Percentiles rank a stretch among this genome's conserved stretches.
phyloP scores from a whole-genome alignment of 306 rosid genomes.

The Mimosa pudica region DNA sequence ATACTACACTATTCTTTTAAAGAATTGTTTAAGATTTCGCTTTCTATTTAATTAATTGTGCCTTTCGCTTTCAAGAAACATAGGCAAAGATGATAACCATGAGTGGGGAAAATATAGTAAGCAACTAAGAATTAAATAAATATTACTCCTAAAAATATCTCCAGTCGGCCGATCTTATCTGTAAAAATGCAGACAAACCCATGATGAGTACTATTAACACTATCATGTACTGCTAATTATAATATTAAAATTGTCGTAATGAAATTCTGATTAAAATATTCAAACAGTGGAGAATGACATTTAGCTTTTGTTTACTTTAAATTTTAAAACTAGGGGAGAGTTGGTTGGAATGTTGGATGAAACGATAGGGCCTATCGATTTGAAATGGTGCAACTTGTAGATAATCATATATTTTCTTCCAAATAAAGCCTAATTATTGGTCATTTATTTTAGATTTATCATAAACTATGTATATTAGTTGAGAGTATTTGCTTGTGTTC shows the following conservation, averaged over 20 bases:
- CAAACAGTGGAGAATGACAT: background rate
- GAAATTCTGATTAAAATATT: background rate
- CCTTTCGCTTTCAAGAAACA: slow-evolving; percentile 33
- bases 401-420: background rate
- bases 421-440: background rate
- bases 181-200: background rate
- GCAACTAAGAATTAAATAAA: background rate
- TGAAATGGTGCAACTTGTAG: background rate
- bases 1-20: background rate
- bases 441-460: background rate
- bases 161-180: slow-evolving; percentile 8
- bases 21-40: background rate
- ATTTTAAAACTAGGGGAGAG: background rate
- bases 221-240: background rate
- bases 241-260: background rate
- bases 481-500: background rate
- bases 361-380: background rate
- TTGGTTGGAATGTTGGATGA: background rate
- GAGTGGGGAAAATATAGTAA: background rate
- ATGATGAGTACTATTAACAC: background rate
- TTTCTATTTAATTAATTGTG: background rate
- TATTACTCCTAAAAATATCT: slow-evolving; percentile 9
- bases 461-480: background rate
- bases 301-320: background rate
- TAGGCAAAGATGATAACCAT: background rate